Base-by-base conservation (phyloP, 1,284 basidiomycete genomes). In the Tilletiaria anomala region DNA sequence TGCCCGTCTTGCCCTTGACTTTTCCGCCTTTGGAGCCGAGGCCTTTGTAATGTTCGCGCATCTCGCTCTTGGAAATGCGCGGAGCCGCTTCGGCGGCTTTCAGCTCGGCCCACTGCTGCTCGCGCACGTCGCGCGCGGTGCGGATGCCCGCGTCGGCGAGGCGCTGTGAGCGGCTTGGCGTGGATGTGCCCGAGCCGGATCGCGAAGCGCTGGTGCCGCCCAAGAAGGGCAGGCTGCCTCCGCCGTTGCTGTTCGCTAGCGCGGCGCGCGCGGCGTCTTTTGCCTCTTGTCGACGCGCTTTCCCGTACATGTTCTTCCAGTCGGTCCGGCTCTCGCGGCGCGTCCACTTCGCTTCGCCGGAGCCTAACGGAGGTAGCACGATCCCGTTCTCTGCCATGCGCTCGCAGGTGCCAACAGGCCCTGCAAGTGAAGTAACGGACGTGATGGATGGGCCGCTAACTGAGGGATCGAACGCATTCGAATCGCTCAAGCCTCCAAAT, bases 91-190 rank as follows among this genome's bases (percentile, higher is more conserved):
- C 48, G 24, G 44, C 42, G 31, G 49, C 39, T n/a, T n/a, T n/a
- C n/a, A n/a, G n/a, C n/a, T n/a, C n/a, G n/a, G n/a, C n/a, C 59
- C 59, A 61, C 47, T 59, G 55, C 39, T 58, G 44, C 52, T 55
- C 48, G 29, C 53, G 44, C 3, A 35, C 37, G 23, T 52, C 50
- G 24, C 46, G 48, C 14, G 53, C 43, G 2, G 59, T 60, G 43
- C 49, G 31, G 21, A 56, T 40, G 14, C 59, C 59, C 11, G 43
- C 45, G 17, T 58, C 51, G 21, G 47, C 44, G 42, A 59, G 31
- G 18, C 43, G 44, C 37, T 61, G 53, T n/a, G 51, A 50, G 4
- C 59, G 39, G n/a, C 44, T 47, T 0, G 57, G 58, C 1, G 57
- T 60, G 2, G 32, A 22, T 6, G 39, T 43, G 5, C 54, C 58